These are phyloP conservation scores for Cryptococcus hybrid DNA, from an alignment of 1,284 basidiomycete species.

Conservation along the genomic window DNA sequence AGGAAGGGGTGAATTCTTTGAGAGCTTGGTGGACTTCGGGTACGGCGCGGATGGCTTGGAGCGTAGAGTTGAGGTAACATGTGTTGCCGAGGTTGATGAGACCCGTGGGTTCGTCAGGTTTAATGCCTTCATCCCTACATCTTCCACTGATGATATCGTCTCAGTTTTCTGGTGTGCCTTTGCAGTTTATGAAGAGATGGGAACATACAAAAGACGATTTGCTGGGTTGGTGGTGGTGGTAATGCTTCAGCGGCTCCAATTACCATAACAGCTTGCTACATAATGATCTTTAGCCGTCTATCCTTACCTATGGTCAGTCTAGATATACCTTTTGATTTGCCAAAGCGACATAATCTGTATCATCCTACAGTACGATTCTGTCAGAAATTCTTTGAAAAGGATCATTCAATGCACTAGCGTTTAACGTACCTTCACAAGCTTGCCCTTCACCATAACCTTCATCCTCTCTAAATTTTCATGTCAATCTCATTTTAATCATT, in stretches of 20 bases:
- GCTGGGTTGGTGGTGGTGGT: conserved; percentile 77
- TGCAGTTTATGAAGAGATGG: too few relatives aligned
- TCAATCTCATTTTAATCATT: background rate
- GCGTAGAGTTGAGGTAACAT: conserved; percentile 87
- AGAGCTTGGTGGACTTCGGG: conserved; percentile 80
- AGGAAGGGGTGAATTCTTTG: conserved; percentile 41
- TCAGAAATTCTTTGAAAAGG: background rate
- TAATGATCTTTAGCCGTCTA: conserved; percentile 41
- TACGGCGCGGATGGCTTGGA: conserved; percentile 87
- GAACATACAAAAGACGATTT: conserved; percentile 63
- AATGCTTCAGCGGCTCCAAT: conserved; percentile 90
- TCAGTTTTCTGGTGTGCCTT: background rate
- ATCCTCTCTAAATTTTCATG: conserved; percentile 64
- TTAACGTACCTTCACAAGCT: conserved; percentile 51
- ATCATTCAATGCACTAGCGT: background rate
- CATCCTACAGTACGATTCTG: conserved; percentile 59
- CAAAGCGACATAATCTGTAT: conserved; percentile 68
- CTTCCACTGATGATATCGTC: conserved; percentile 6
- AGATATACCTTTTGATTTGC: conserved; percentile 20
- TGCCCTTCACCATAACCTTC: conserved; percentile 97
- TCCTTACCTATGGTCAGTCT: background rate
- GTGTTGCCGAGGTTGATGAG: conserved; percentile 44
- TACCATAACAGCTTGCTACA: conserved; percentile 56
- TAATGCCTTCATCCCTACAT: conserved; percentile 11
- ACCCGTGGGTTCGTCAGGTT: conserved; percentile 51